Base-by-base conservation (phyloP, 164 flowering plant genomes). In the Cinnamomum micranthum region DNA sequence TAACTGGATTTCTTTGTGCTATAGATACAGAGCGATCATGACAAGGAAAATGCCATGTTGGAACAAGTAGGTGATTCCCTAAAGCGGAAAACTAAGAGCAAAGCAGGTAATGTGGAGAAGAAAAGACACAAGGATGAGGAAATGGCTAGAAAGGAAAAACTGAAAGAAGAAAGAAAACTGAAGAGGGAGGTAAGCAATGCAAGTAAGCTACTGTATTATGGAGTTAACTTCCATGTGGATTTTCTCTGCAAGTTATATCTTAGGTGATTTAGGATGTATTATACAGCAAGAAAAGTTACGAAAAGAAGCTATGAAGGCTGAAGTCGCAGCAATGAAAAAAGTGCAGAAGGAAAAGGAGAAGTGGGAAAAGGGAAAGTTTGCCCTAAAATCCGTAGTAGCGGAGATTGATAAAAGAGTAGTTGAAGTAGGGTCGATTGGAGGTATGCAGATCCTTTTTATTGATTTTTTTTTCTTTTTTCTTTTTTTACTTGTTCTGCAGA, bases 351-450 rank as follows among this genome's bases (percentile, higher is more conserved):
- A 95, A 80, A 88, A 71, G 83, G 76, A 90, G 60, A 91, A 87
- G 79, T 93, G 98, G 99, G 97, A 93, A 78, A 95, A 88, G 60
- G 98, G 96, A 65, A 93, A 92, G 81, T 80, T 84, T 78, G 93
- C 97, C 33, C 50, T 83, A 50, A 87, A 92, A 72, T 89, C 96
- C 64, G 88, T 95, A 72, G 92, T 90, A 50, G 94, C 96, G 69
- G 84, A 89, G 77, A 87, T 95, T 75, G 99, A 93, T 76, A 68
- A 85, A 13, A 90, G 87, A 80, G 92, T 92, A 71, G 87, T 91
- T 76, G 97, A 93, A 77, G 69, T 80, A 73, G 94, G 93, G 3
- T 79, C 88, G 11, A 73, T 92, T 81, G 97, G 94, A 84, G 99
- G 99, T 92, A 78, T 22, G 25, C 51, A 50, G 41, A 50, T 19